phyloP scores from a whole-genome alignment of 1,284 basidiomycete species.

The Phellopilus nigrolimitatus region DNA sequence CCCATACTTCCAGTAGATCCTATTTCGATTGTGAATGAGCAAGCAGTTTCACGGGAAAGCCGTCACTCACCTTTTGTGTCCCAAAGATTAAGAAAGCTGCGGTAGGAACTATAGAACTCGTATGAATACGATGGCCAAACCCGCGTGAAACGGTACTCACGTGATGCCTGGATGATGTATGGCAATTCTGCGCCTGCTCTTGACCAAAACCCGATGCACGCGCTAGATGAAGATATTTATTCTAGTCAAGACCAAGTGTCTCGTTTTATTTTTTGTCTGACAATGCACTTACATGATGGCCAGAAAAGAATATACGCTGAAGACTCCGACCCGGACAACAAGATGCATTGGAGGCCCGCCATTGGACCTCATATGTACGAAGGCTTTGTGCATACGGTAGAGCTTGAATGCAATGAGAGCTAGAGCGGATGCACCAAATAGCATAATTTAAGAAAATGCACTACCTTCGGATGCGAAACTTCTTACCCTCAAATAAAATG shows the following conservation, averaged over 20 bases:
- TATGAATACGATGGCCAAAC: not conserved
- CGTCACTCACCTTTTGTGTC: conserved; percentile 10
- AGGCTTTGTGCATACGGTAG: not conserved
- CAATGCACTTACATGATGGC: not conserved
- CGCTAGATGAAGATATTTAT: not conserved
- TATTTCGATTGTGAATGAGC: not conserved
- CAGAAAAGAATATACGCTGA: conserved; percentile 4
- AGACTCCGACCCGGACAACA: not conserved
- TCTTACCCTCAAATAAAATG: conserved; percentile 1
- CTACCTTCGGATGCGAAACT: not conserved
- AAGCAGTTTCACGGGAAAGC: not conserved
- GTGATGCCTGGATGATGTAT: conserved; percentile 18
- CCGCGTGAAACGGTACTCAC: conserved; percentile 3
- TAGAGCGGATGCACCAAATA: not conserved
- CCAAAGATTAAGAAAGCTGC: conserved; percentile 18
- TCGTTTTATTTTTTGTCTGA: too few species aligned
- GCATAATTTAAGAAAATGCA: not conserved
- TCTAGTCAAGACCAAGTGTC: not conserved
- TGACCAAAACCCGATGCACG: conserved; percentile 17
- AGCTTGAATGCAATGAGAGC: not conserved
- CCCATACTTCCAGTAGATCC: conserved; percentile 16
- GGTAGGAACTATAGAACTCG: conserved; percentile 9
- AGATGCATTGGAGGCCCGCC: conserved; percentile 3
- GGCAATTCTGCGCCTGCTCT: conserved; percentile 10
- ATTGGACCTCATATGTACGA: not conserved